Evolutionary conservation across 2,329 filamentous ascomycete genomes (phyloP).

Genomic region (Zymoseptoria ardabiliae): DNA sequence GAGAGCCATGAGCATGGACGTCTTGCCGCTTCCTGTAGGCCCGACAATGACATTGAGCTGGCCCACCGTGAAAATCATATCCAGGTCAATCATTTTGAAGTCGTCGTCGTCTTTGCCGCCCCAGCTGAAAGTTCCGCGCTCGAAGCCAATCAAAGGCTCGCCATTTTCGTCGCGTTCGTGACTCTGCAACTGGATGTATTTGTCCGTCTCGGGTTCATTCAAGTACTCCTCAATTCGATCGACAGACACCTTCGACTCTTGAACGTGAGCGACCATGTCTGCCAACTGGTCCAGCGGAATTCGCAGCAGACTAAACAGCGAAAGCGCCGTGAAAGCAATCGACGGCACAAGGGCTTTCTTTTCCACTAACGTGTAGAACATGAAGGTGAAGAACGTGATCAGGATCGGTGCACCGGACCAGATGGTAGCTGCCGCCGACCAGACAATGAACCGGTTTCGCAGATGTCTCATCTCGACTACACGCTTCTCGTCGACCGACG

Average conservation of each 20-base stretch:
- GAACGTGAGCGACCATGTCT: conserved; percentile 97
- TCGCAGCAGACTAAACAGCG: conserved; percentile 86
- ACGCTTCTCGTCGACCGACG: conserved; percentile 83
- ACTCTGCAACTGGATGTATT: conserved; percentile 74
- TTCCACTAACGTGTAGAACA: conserved; percentile 86
- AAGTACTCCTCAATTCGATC: conserved; percentile 95
- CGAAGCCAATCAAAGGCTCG: conserved; percentile 72
- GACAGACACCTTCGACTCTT: conserved; percentile 93
- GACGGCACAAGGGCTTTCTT: conserved; percentile 84
- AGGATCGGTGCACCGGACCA: conserved; percentile 95
- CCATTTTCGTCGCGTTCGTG: conserved; percentile 63
- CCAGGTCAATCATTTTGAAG: conserved; percentile 71
- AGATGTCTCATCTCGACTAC: conserved; percentile 68
- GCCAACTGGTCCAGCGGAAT: conserved; percentile 92
- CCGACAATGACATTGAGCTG: conserved; percentile 89
- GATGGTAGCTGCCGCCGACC: conserved; percentile 83
- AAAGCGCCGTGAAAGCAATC: conserved; percentile 90
- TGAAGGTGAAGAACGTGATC: conserved; percentile 94
- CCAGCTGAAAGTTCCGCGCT: conserved; percentile 82
- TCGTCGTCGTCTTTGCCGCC: conserved; percentile 51
- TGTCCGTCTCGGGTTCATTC: conserved; percentile 88
- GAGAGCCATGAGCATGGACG: conserved; percentile 88
- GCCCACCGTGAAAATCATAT: conserved; percentile 75
- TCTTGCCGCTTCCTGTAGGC: conserved; percentile 91
- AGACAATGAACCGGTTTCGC: conserved; percentile 77